Evolutionary conservation across 106 monocot species (phyloP), one percentile per base, ranked within the genome.

Genomic region (Allium sativum): DNA sequence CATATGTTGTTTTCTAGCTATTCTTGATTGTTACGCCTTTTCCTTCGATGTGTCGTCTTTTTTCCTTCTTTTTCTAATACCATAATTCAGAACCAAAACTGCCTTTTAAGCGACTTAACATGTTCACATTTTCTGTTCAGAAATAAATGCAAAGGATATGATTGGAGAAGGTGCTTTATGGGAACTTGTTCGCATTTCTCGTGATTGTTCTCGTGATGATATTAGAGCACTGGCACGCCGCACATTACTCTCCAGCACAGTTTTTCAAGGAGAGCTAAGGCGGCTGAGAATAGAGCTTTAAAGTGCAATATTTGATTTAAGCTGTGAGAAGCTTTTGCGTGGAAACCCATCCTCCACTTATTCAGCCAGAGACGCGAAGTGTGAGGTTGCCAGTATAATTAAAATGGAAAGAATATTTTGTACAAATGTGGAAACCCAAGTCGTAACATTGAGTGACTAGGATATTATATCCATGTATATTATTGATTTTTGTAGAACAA

Each of bases 141-240:
- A 98, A 72, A 78, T 81, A 59, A 98, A 98, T 74, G 84, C 88
- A 40, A 92, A 85, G 62, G 89, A 93, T 58, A 78, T 93, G 80
- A 83, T 89, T 21, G 55, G 74, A 44, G 86, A 89, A 67, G 96
- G 96, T 60, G 96, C 91, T 44, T 67, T 98, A 52, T 98, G 96
- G 96, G 96, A 98, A 62, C 76, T 98, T 18, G 96, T 98, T 57
- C 90, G 96, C 68, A 91, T 98, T 48, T 87, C 96, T 19, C 77
- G 87, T 3, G 91, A 98, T 54, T 98, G 96, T 66, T 88, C 91
- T 12, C 73, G 96, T 42, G 91, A 91, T 67, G 96, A 98, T 71
- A 98, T 98, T 18, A 73, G 88, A 55, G 72, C 68, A 52, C 65
- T 98, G 44, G 96, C 96, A 12, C 84, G 82, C 47, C 67, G 84